Conservation (phyloP, 768 basidiomycete genomes). For the Termitomyces sp. region DNA sequence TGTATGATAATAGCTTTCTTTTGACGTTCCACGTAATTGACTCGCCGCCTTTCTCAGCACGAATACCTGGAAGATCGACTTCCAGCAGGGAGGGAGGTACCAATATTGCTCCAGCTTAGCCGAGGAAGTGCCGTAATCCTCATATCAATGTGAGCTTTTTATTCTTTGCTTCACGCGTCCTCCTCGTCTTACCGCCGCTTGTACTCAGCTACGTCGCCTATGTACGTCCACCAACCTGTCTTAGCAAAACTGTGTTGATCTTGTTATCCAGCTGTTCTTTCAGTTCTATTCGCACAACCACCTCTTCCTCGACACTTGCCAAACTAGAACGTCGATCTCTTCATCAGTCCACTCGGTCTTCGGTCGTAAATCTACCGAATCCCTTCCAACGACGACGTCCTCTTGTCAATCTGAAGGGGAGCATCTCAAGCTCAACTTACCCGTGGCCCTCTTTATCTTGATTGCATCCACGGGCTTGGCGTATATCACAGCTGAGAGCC, state of each 20-base stretch:
- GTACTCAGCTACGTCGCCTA: neutral
- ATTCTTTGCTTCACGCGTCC: too few relatives aligned
- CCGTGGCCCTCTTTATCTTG: neutral
- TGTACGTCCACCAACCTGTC: neutral
- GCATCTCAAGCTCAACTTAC: neutral
- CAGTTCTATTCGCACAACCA: conserved; percentile 50
- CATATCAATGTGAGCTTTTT: neutral
- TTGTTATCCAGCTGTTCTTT: conserved; percentile 45
- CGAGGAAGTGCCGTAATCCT: neutral
- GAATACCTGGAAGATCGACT: neutral
- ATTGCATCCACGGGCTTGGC: neutral
- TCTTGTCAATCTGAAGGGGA: neutral
- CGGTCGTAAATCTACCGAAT: neutral
- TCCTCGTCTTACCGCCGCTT: neutral
- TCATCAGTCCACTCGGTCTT: neutral
- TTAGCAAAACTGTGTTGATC: neutral
- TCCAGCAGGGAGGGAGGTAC: neutral
- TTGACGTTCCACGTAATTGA: neutral
- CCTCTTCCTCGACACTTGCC: conserved; percentile 32
- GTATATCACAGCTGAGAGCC: conserved; percentile 31
- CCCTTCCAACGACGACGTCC: neutral
- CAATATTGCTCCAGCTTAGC: neutral
- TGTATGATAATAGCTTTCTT: neutral
- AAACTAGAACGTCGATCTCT: conserved; percentile 16
- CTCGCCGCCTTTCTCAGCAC: neutral